These are phyloP conservation scores for Aspergillus pseudoviridinutans DNA, from an alignment of 2,329 filamentous ascomycete genomes.

Conservation along the genomic window DNA sequence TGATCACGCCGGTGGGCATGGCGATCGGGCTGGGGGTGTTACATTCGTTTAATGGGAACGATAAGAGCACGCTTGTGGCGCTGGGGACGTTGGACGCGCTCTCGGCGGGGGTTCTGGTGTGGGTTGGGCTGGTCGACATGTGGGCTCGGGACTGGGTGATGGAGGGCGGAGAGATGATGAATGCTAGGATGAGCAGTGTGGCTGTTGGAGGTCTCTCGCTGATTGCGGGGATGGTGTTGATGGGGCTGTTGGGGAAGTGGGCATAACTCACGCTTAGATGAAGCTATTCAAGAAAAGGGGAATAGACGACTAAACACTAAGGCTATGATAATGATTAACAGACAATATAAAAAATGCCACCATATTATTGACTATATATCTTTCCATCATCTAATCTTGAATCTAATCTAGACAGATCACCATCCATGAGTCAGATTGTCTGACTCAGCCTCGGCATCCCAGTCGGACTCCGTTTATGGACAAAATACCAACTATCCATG, in stretches of 20 bases:
- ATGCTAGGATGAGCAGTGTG: constrained; percentile 49
- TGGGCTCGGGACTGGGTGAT: constrained; percentile 71
- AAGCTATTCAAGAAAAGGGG: too few species aligned
- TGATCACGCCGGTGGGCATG: constrained; percentile 76
- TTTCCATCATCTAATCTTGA: too few species aligned
- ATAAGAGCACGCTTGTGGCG: constrained; percentile 63
- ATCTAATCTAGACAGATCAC: too few species aligned
- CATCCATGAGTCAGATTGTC: too few species aligned
- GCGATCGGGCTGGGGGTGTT: constrained; percentile 72
- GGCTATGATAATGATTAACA: too few species aligned
- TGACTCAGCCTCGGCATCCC: too few species aligned
- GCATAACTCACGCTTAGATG: constrained; percentile 33
- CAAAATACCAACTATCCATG: too few species aligned
- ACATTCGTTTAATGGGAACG: constrained; percentile 68
- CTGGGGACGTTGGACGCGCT: constrained; percentile 71
- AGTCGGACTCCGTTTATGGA: too few species aligned
- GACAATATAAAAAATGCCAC: too few species aligned
- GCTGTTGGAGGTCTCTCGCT: constrained; percentile 51
- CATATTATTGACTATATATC: too few species aligned
- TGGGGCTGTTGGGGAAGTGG: constrained; percentile 74
- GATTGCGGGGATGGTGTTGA: constrained; percentile 60
- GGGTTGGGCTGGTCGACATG: constrained; percentile 78
- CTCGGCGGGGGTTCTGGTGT: constrained; percentile 71
- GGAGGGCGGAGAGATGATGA: constrained; percentile 53
- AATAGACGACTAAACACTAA: too few species aligned